Base-by-base conservation (phyloP, 768 basidiomycete species). In the Mycena rosella region DNA sequence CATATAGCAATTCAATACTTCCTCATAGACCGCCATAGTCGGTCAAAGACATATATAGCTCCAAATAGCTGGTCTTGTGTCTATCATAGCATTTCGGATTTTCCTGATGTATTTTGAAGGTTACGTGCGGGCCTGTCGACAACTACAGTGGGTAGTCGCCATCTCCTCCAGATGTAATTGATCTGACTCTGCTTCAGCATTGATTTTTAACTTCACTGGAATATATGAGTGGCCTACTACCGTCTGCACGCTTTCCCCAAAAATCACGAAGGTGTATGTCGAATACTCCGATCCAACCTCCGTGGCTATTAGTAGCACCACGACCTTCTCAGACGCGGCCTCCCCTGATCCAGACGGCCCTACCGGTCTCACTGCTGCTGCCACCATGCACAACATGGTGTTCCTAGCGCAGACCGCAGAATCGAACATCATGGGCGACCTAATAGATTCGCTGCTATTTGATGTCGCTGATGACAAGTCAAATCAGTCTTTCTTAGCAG, bases 71-170 rank as follows among this genome's bases (percentile, higher is more conserved):
- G n/a, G n/a, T n/a, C n/a, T n/a, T n/a, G n/a, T n/a, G n/a, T n/a
- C n/a, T n/a, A n/a, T n/a, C n/a, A n/a, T n/a, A n/a, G n/a, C n/a
- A n/a, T n/a, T n/a, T n/a, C n/a, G n/a, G n/a, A n/a, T n/a, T n/a
- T n/a, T n/a, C n/a, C n/a, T n/a, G n/a, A n/a, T n/a, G n/a, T n/a
- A n/a, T n/a, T n/a, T n/a, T n/a, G n/a, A n/a, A n/a, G n/a, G n/a
- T 64, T 40, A 45, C 32, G 1, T 49, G 54, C 26, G 44, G 13
- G 1, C 20, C 44, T 5, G 26, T 2, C 0, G 42, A 24, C 0
- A 42, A 32, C 24, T 64, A 56, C 27, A 40, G 63, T 57, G 29
- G 17, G 63, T 64, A n/a, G n/a, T n/a, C n/a, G n/a, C n/a, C n/a
- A n/a, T 0, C 36, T 27, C 1, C n/a, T 7, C 3, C 3, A 4